Conservation (phyloP, 2,329 filamentous ascomycete genomes). For the Colletotrichum nymphaeae region DNA sequence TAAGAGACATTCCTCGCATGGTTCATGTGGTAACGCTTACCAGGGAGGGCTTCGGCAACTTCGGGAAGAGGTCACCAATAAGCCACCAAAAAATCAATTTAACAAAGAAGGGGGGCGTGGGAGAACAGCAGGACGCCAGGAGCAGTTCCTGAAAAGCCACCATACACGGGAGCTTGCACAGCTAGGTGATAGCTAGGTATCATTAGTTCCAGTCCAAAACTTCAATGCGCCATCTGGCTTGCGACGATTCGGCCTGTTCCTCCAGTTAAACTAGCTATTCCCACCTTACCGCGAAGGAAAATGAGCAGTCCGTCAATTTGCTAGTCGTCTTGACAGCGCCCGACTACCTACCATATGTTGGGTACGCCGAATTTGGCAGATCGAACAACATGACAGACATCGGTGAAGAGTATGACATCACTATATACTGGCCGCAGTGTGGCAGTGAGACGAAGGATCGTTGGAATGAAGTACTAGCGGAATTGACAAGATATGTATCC, state of each 20-base stretch:
- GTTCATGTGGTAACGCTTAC: background rate
- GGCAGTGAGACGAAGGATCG: constrained; percentile 2
- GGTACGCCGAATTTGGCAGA: background rate
- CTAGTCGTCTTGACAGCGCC: background rate
- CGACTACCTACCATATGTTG: too few species aligned
- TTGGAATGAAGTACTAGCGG: background rate
- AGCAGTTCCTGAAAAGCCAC: background rate
- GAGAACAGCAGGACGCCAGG: too few species aligned
- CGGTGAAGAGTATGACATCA: constrained; percentile 23
- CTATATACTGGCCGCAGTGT: background rate
- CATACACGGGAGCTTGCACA: background rate
- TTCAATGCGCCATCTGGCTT: background rate
- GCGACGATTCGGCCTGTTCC: constrained; percentile 1
- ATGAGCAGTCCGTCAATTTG: background rate
- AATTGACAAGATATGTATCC: background rate
- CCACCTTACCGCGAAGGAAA: background rate
- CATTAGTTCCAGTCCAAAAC: background rate
- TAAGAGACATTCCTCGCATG: background rate
- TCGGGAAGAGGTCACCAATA: background rate
- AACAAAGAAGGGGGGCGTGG: background rate
- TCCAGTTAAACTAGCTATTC: background rate
- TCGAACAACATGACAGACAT: background rate
- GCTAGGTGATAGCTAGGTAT: background rate
- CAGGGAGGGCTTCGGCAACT: background rate
- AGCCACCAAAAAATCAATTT: background rate